Evolutionary conservation across 2,329 filamentous ascomycete genomes (phyloP).

Genomic region (Alternaria sp.): DNA sequence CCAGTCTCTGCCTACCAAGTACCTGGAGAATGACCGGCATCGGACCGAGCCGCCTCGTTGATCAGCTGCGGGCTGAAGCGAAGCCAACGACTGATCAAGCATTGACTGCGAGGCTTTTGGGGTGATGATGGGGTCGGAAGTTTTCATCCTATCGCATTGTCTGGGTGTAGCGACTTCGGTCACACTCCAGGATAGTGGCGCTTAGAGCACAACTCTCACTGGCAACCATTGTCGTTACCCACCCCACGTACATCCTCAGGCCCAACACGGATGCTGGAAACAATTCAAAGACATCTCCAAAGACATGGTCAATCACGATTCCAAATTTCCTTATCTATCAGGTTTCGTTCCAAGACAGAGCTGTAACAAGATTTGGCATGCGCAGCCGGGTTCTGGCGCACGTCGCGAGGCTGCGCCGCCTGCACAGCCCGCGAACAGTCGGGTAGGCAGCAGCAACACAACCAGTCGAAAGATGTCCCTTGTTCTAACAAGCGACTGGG

Average conservation of each 20-base stretch:
- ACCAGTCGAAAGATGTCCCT: neutral
- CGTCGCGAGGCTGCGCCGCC: neutral
- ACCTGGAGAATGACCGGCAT: neutral
- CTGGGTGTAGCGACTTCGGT: neutral
- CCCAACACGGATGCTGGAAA: neutral
- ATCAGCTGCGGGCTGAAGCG: neutral
- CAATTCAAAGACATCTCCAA: neutral
- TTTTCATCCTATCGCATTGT: neutral
- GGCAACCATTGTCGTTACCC: neutral
- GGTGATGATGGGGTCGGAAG: neutral
- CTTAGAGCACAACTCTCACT: neutral
- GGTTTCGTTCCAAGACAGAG: neutral
- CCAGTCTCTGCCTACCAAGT: neutral
- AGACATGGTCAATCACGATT: neutral
- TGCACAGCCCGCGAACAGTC: neutral
- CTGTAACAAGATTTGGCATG: neutral
- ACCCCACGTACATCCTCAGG: neutral
- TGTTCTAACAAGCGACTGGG: slow-evolving; percentile 7
- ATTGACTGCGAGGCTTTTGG: neutral
- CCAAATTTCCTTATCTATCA: neutral
- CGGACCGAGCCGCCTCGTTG: neutral
- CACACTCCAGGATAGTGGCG: neutral
- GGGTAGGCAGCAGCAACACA: slow-evolving; percentile 6
- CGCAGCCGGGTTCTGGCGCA: neutral
- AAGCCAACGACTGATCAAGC: neutral